Evolutionary conservation across 805 yeast species (phyloP).

Genomic region (Candida koratica): DNA sequence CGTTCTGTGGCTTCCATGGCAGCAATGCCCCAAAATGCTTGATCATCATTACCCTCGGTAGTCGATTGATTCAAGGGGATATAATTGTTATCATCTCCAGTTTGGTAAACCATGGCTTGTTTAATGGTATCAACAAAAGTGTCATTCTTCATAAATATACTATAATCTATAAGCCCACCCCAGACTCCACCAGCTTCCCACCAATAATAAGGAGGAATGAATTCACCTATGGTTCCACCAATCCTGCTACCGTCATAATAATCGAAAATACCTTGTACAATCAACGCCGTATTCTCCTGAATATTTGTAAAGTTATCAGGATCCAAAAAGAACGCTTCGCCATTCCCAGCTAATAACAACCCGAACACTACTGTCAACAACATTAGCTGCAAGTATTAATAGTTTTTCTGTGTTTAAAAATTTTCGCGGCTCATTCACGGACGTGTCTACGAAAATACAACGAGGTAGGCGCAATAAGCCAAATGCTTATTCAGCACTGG

Average conservation of each 20-base stretch:
- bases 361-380: background rate
- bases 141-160: constrained; percentile 65
- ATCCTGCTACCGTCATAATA: constrained; percentile 65
- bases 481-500: too few relatives aligned
- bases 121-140: constrained; percentile 58
- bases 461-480: too few relatives aligned
- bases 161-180: constrained; percentile 80
- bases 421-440: constrained; percentile 4
- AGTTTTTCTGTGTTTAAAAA: constrained; percentile 2
- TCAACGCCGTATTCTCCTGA: constrained; percentile 51
- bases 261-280: constrained; percentile 73
- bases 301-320: constrained; percentile 40
- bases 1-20: constrained; percentile 90
- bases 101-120: constrained; percentile 67
- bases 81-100: constrained; percentile 63
- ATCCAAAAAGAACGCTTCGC: constrained; percentile 9
- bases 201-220: constrained; percentile 91
- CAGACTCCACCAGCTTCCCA: constrained; percentile 98
- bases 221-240: constrained; percentile 86
- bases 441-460: background rate
- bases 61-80: constrained; percentile 85
- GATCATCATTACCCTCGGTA: constrained; percentile 97
- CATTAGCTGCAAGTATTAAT: background rate
- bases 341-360: background rate
- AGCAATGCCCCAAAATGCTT: constrained; percentile 94